Evolutionary conservation across 805 yeast species (phyloP).

Genomic region (Metschnikowia vanudenii): DNA sequence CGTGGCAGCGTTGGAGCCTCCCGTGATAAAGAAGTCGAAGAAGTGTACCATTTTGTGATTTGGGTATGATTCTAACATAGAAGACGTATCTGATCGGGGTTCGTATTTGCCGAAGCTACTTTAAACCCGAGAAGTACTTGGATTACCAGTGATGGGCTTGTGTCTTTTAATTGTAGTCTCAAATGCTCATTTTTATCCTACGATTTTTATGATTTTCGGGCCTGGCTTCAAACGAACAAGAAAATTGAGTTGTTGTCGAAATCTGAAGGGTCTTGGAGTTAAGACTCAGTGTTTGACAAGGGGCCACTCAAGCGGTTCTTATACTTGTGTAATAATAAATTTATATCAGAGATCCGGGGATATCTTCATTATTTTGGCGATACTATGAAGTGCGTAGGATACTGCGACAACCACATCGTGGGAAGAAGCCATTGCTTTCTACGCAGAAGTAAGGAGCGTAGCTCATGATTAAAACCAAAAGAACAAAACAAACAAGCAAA

Average conservation of each 20-base stretch:
- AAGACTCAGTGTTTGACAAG: not conserved
- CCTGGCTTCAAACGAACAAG: not conserved
- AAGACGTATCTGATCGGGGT: too few relatives aligned
- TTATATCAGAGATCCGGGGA: not conserved
- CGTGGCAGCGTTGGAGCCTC: slow-evolving; percentile 97
- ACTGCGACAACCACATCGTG: too few relatives aligned
- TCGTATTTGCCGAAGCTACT: not conserved
- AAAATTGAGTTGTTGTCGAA: not conserved
- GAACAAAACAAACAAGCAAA: too few relatives aligned
- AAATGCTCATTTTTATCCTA: not conserved
- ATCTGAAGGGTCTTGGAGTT: not conserved
- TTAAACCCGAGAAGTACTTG: not conserved
- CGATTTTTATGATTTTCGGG: not conserved
- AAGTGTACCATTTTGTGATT: slow-evolving; percentile 79
- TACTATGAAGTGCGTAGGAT: too few relatives aligned
- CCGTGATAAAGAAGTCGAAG: slow-evolving; percentile 75
- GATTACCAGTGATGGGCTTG: not conserved
- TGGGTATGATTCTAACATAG: not conserved
- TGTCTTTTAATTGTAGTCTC: not conserved
- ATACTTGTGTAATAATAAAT: slow-evolving; percentile 9
- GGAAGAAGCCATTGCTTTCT: too few relatives aligned
- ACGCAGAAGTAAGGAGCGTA: too few relatives aligned
- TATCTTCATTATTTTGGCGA: too few relatives aligned
- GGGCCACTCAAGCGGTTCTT: slow-evolving; percentile 2
- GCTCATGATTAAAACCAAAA: too few relatives aligned